Evolutionary conservation across 805 yeast species (phyloP), one percentile per base, ranked within the genome.

Genomic region (Scheffersomyces spartinae): DNA sequence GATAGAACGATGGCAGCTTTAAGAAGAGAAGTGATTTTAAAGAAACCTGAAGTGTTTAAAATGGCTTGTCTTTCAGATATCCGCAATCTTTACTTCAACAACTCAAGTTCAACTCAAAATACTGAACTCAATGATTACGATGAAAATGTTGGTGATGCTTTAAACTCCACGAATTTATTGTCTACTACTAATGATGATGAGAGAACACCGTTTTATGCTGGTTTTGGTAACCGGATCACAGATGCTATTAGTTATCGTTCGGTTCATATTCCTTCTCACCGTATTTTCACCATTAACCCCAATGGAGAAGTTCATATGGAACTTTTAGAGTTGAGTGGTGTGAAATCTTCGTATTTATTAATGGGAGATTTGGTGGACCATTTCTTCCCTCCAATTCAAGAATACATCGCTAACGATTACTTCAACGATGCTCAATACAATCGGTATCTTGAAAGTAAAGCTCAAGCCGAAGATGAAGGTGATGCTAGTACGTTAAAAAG

Each of bases 271-370:
- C 97, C 98, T 2, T 74, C 93, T 11, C 88, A 95, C 20, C 64
- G 95, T 34, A 86, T 91, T 20, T 91, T 91, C 47, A 91, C 98
- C 6, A 91, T 91, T 40, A 88, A 91, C 43, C 86, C 97, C 2
- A 84, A 82, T 34, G 95, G 96, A 3, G 97, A 91, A 37, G 98
- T 91, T 21, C 95, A 84, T 57, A 80, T 91, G 94, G 98, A 91
- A 52, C 64, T 91, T 35, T 61, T 91, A 28, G 97, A 91, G 47
- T 62, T 91, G 43, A 93, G 96, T 0, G 98, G 98, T 3, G 83
- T 81, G 49, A 80, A 71, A 44, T 76, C 91, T 26, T 75, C 94
- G 0, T 91, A 91, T 47, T 71, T 91, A 26, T 76, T 75, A 35
- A 88, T 91, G 43, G 82, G 91, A 23, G 97, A 91, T 48, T 63